phyloP scores from a whole-genome alignment of 2,329 filamentous ascomycete species.

The Chalara sp. region DNA sequence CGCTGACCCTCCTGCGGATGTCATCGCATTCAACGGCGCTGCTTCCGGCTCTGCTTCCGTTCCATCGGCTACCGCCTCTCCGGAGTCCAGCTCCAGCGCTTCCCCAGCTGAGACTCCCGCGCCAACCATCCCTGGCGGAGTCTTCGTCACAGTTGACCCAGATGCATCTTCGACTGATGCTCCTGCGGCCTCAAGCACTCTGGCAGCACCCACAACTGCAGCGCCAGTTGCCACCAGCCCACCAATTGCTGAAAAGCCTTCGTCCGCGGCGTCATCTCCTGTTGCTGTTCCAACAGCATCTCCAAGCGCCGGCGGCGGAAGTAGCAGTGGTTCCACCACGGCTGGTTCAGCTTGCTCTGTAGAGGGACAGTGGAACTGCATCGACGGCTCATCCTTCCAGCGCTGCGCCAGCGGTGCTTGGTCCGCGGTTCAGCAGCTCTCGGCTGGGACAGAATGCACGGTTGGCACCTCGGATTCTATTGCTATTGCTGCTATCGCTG shows the following conservation, averaged over 20 bases:
- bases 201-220: slow-evolving; percentile 11
- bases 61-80: slow-evolving; percentile 11
- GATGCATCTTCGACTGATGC: slow-evolving; percentile 2
- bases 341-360: slow-evolving; percentile 37
- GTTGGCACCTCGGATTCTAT: slow-evolving; percentile 32
- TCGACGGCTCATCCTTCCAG: slow-evolving; percentile 40
- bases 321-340: slow-evolving; percentile 17
- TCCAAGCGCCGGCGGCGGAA: slow-evolving; percentile 12
- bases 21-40: slow-evolving; percentile 15
- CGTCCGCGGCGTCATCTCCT: slow-evolving; percentile 1
- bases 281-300: slow-evolving; percentile 3
- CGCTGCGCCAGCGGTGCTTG: slow-evolving; percentile 43
- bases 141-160: slow-evolving; percentile 27
- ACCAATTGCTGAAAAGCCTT: slow-evolving; percentile 13
- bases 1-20: neutral
- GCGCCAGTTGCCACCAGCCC: slow-evolving; percentile 15
- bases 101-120: slow-evolving; percentile 6
- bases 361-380: slow-evolving; percentile 45
- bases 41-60: slow-evolving; percentile 24
- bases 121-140: slow-evolving; percentile 18
- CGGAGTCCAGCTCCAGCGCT: slow-evolving; percentile 4
- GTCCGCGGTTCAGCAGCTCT: slow-evolving; percentile 34
- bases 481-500: slow-evolving; percentile 23
- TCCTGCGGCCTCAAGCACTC: slow-evolving; percentile 1
- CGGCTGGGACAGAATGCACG: slow-evolving; percentile 36